These are phyloP conservation scores for Penicillium manginii DNA, from an alignment of 495 filamentous ascomycete genomes.

Conservation along the genomic window DNA sequence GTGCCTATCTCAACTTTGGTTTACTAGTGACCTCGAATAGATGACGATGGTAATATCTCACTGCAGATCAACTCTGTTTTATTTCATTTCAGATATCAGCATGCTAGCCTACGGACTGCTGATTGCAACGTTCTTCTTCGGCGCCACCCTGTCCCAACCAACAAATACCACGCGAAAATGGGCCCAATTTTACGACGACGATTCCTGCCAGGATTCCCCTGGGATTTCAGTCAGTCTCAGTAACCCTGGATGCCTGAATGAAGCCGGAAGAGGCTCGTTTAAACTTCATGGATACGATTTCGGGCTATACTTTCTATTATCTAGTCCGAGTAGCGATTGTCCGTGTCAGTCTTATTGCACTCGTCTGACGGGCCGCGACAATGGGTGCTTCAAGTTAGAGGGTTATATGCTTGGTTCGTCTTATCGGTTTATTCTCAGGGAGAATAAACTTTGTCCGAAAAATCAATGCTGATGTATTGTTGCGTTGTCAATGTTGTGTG, in stretches of 20 bases:
- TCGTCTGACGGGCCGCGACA: not conserved
- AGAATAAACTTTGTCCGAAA: not conserved
- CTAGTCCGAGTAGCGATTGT: not conserved
- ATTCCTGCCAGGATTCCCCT: not conserved
- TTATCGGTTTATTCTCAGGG: not conserved
- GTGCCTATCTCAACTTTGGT: too few species aligned
- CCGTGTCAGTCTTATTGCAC: not conserved
- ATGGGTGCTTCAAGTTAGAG: not conserved
- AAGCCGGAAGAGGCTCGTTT: not conserved
- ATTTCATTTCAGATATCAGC: not conserved
- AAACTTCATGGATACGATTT: conserved; percentile 1
- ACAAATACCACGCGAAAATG: not conserved
- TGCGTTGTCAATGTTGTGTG: too few species aligned
- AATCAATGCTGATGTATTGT: not conserved
- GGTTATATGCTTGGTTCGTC: not conserved
- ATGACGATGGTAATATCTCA: not conserved
- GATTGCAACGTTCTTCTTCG: not conserved
- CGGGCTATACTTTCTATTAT: not conserved
- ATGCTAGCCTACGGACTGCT: not conserved
- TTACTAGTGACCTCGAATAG: not conserved
- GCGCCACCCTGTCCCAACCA: not conserved
- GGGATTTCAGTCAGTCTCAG: not conserved
- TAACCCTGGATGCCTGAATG: not conserved
- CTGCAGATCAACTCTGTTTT: not conserved
- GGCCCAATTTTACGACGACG: conserved; percentile 3